Evolutionary conservation across 495 filamentous ascomycete species (phyloP), one percentile per base, ranked within the genome.

Genomic region (Friedmanniomyces endolithicus): DNA sequence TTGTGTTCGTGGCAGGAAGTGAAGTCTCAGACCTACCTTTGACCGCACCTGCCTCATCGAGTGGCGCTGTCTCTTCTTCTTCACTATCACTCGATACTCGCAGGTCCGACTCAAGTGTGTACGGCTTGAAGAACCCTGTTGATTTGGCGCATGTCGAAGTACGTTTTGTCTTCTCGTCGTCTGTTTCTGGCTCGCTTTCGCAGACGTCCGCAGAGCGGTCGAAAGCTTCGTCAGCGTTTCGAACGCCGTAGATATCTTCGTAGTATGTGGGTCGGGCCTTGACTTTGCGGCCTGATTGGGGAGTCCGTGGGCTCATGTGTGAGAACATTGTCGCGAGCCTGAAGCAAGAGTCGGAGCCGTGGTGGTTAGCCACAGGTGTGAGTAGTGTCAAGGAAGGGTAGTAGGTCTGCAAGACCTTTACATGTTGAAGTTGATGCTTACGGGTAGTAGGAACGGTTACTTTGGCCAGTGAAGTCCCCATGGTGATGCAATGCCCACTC

Each of bases 201-300:
- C 52, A 56, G 6, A 37, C n/a, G 47, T 56, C 34, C 6, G 47
- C 6, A 20, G 8, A 20, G 22, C 40, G 44, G 17, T 55, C 47
- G 31, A 50, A 24, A 12, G 39, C 47, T 39, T 61, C 53, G 11
- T 56, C 58, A 19, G 22, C 22, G 53, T 53, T 49, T 12, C 19
- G 17, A 2, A 19, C 11, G 29, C 43, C 39, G 29, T 61, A 57
- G 23, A 56, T 3, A 48, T 61, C 58, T 45, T 56, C 58, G 34
- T 56, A 52, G 53, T 61, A 57, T 6, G 8, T 35, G 19, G 20
- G 43, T 48, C 12, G 8, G 4, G 3, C 14, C 19, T 29, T 16
- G 43, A n/a, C n/a, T 11, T 27, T 47, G 12, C 19, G 23, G n/a
- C 24, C 49, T 27, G 20, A 6, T 6, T 4, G 35, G 4, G 37